These are phyloP conservation scores for Murraya koenigii DNA, from an alignment of 345 rosid species.

Conservation along the genomic window DNA sequence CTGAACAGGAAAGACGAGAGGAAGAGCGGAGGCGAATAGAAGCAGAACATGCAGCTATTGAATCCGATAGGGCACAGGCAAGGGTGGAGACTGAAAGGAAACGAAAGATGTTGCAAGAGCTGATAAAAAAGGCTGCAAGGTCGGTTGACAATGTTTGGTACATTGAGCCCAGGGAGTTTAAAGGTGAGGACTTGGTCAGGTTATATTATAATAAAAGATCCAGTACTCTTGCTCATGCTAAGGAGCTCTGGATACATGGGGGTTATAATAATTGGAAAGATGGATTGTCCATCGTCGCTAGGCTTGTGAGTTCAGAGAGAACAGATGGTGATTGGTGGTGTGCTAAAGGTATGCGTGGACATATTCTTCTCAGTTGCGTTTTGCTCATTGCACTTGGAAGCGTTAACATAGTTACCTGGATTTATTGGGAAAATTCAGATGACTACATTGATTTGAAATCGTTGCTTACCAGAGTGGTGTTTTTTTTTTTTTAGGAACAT, in stretches of 20 bases:
- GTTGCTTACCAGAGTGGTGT: not conserved
- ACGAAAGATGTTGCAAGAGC: constrained; percentile 37
- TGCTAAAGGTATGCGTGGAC: constrained; percentile 55
- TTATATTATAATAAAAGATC: constrained; percentile 68
- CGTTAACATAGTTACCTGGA: not conserved
- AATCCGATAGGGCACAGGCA: constrained; percentile 79
- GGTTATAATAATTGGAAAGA: constrained; percentile 79
- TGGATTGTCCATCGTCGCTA: constrained; percentile 64
- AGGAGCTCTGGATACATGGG: constrained; percentile 87
- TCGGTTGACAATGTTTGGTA: constrained; percentile 63
- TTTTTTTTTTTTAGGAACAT: not conserved
- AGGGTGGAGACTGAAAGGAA: constrained; percentile 55
- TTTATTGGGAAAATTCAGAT: not conserved
- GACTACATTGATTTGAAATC: not conserved
- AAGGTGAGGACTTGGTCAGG: constrained; percentile 51
- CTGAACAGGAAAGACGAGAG: constrained; percentile 67
- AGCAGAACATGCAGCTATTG: constrained; percentile 68
- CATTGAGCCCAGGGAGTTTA: constrained; percentile 64
- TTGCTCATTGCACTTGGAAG: not conserved
- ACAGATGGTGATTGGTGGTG: constrained; percentile 82
- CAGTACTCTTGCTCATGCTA: constrained; percentile 64
- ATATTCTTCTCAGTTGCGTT: constrained; percentile 9
- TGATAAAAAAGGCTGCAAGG: constrained; percentile 48
- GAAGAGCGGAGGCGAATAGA: constrained; percentile 74
- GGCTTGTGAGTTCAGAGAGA: constrained; percentile 47